Base-by-base conservation (phyloP, 1,139 yeast genomes). In the Candida albicans region DNA sequence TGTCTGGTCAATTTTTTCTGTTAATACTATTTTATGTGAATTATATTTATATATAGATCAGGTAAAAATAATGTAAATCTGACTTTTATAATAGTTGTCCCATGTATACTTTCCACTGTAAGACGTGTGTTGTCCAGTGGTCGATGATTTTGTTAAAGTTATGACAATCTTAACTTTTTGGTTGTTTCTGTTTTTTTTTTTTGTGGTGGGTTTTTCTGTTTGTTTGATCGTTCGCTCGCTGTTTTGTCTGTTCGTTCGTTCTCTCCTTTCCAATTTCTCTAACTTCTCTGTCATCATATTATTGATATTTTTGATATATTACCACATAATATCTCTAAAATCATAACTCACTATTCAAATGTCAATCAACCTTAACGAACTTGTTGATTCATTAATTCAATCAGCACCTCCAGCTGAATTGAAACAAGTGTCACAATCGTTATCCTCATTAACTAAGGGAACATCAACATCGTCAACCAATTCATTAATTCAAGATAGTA, bases 401-500 rank as follows among this genome's bases (percentile, higher is more conserved):
- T 53, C 68, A 3, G 64, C 77, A 6, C 77, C 79, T 35, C 68
- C 77, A 3, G 73, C 74, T 0, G 79, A 73, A 53, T 58, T 72
- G 43, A 51, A 49, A 11, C 65, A 62, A 1, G 68, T 70, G 2
- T 54, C 57, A 25, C 47, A 59, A 3, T 70, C 62, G 35, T 59
- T 65, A 33, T 35, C 50, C 11, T n/a, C 32, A 12, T 38, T 47
- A 30, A 36, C 22, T 18, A 18, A 18, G 5, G 22, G 22, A 5
- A 18, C 47, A 1, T 27, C 37, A 8, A 37, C 32, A 18, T 12
- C 35, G 9, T 8, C 13, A n/a, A 34, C 44, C 24, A 30, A 38
- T 8, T 52, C 66, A 27, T 47, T 60, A 5, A 59, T 72, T 40
- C 63, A 60, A 41, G 51, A 56, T 14, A 56, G 74, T 3, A 51